Base-by-base conservation (phyloP, 805 yeast genomes). In the Wickerhamiella azymoides region DNA sequence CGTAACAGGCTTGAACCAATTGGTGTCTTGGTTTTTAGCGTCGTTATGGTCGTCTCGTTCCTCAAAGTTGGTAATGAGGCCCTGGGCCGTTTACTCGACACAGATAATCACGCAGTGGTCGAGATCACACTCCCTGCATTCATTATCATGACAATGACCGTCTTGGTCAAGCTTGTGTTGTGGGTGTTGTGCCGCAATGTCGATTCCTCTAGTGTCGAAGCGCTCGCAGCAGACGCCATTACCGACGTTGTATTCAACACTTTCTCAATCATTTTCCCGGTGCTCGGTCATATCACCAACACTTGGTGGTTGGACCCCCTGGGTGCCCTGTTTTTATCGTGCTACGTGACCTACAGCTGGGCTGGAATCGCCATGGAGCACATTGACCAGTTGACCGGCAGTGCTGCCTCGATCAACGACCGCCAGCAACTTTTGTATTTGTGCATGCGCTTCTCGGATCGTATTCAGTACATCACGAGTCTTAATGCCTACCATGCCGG, bases 401-500 rank as follows among this genome's bases (percentile, higher is more conserved):
- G 84, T 0, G 73, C 74, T 13, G 88, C 86, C 1, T 69, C 69
- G 28, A 70, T 70, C 2, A 68, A 67, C 36, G 84, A 81, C 53
- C 73, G 77, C 49, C 79, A 78, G 58, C 77, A 77, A 41, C 70
- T 83, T 5, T 62, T 83, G 16, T 83, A 83, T 55, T 60, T 82
- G 52, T 79, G 84, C 46, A 63, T 68, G 54, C 65, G 92, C 43
- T 83, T 80, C 58, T 79, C 89, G 1, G 79, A 74, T 45, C 72
- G 76, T 26, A 79, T 83, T 53, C 62, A 71, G 46, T 74, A 71
- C 45, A 73, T 82, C 49, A 81, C 82, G 14, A 73, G 77, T 10
- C 69, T 80, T 50, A 77, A 76, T 52, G 81, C 79, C 21, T 83
- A 82, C 57, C 88, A 83, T 56, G 82, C 79, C 16, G 93, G 93